These are phyloP conservation scores for Rhodotorula sp. DNA, from an alignment of 1,284 basidiomycete species.

Conservation along the genomic window DNA sequence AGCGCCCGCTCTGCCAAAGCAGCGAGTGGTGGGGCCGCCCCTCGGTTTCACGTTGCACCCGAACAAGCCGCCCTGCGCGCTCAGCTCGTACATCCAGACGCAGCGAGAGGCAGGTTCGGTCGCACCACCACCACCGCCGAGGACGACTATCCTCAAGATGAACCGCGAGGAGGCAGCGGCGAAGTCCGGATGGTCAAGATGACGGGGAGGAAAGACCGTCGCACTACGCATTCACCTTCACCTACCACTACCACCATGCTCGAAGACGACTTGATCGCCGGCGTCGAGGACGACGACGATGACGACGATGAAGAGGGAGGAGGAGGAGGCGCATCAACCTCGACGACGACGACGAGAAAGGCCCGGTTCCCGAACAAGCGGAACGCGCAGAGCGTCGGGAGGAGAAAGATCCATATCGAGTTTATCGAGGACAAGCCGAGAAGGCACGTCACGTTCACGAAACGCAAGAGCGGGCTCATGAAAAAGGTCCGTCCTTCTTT, in stretches of 20 bases:
- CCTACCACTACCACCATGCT: too few relatives aligned
- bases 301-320: slow-evolving; percentile 14
- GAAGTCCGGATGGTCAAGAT: not conserved
- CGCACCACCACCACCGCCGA: not conserved
- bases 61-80: slow-evolving; percentile 3
- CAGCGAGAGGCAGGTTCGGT: not conserved
- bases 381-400: slow-evolving; percentile 54
- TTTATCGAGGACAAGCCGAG: slow-evolving; percentile 62
- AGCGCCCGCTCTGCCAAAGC: not conserved
- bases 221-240: too few relatives aligned
- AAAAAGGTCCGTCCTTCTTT: slow-evolving; percentile 78
- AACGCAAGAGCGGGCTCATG: slow-evolving; percentile 99
- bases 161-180: not conserved
- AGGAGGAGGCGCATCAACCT: not conserved
- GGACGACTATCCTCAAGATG: not conserved
- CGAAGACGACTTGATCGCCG: not conserved
- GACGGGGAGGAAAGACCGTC: not conserved
- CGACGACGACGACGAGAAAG: not conserved
- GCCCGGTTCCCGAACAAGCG: slow-evolving; percentile 35
- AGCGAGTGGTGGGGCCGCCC: not conserved
- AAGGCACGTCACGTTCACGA: slow-evolving; percentile 98
- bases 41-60: slow-evolving; percentile 8
- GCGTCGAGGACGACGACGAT: not conserved
- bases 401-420: slow-evolving; percentile 98
- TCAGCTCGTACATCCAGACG: not conserved